Evolutionary conservation across 768 basidiomycete species (phyloP), one percentile per base, ranked within the genome.

Genomic region (Leucocoprinus birnbaumii): DNA sequence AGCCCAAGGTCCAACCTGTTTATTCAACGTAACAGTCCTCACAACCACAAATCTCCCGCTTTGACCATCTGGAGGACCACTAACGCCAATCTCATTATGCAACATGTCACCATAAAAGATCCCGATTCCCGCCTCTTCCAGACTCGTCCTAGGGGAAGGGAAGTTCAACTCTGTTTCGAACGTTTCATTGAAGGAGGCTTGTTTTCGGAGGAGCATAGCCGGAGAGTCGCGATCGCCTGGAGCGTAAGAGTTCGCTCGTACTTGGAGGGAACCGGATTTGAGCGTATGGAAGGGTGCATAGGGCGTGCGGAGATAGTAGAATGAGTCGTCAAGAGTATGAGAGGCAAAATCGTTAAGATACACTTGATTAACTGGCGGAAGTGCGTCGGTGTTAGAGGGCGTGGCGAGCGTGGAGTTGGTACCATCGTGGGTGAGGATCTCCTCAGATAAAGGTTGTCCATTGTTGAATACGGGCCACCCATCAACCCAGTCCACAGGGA

Each of bases 401-500:
- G 46, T 38, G 22, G 31, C 11, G 24, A 16, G 9, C 9, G 44
- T 14, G 8, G 35, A 10, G 18, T 10, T 24, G 26, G 42, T 40
- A 18, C 9, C 26, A 10, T 25, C 41, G 14, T 55, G 54, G 25
- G 27, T 22, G 9, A 48, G 27, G 5, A 55, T 41, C 19, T 48
- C 54, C 19, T 49, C 47, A 2, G 54, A 55, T 2, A 75, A 16
- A 2, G 73, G 69, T 19, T 61, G 46, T 0, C 67, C 70, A 34
- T 51, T 42, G 53, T 75, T 75, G 56, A 72, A 71, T 2, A 73
- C 62, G 0, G 73, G 73, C 73, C 73, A 75, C 24, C 69, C 72
- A 22, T 63, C 58, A 51, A 68, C 65, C 71, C 71, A 75, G 3
- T 68, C 72, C 0, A 75, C 70, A 1, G 73, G 73, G 52, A 73